These are phyloP conservation scores for Tricholoma furcatifolium DNA, from an alignment of 768 basidiomycete genomes.

Conservation along the genomic window DNA sequence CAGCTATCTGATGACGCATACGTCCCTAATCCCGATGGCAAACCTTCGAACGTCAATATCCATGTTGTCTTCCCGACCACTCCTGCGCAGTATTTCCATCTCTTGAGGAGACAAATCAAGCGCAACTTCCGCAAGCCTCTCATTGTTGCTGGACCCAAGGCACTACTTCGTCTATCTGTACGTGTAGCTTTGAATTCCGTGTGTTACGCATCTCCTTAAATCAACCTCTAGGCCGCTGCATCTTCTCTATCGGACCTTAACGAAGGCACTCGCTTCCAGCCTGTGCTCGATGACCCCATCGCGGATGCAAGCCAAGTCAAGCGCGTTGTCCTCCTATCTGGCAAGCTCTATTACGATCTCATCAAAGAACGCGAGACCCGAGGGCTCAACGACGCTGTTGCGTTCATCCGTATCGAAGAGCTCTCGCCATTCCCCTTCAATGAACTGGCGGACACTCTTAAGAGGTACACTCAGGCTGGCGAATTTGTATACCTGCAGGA, in stretches of 20 bases:
- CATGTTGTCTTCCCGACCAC: slow-evolving; percentile 86
- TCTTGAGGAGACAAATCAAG: slow-evolving; percentile 82
- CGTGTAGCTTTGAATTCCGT: slow-evolving; percentile 20
- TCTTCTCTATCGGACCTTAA: slow-evolving; percentile 64
- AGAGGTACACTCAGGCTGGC: slow-evolving; percentile 38
- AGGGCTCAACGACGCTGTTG: slow-evolving; percentile 49
- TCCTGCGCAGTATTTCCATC: slow-evolving; percentile 90
- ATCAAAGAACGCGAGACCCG: slow-evolving; percentile 61
- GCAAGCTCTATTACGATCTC: slow-evolving; percentile 90
- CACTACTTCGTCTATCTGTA: slow-evolving; percentile 74
- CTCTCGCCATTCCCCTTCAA: slow-evolving; percentile 85
- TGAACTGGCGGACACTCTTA: slow-evolving; percentile 44
- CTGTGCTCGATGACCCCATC: slow-evolving; percentile 60
- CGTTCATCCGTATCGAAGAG: slow-evolving; percentile 81
- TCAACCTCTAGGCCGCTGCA: slow-evolving; percentile 59
- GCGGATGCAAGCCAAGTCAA: slow-evolving; percentile 38
- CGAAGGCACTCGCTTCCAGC: slow-evolving; percentile 59
- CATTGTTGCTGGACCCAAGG: slow-evolving; percentile 83
- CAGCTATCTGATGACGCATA: slow-evolving; percentile 80
- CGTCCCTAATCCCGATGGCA: slow-evolving; percentile 20
- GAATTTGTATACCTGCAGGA: slow-evolving; percentile 78
- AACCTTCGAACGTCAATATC: slow-evolving; percentile 70
- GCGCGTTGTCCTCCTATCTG: slow-evolving; percentile 73
- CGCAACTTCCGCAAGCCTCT: slow-evolving; percentile 87
- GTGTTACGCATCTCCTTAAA: not conserved